Percentiles rank a stretch among this genome's conserved stretches.
phyloP scores from a whole-genome alignment of 164 flowering plant species.

The Umbellularia californica region DNA sequence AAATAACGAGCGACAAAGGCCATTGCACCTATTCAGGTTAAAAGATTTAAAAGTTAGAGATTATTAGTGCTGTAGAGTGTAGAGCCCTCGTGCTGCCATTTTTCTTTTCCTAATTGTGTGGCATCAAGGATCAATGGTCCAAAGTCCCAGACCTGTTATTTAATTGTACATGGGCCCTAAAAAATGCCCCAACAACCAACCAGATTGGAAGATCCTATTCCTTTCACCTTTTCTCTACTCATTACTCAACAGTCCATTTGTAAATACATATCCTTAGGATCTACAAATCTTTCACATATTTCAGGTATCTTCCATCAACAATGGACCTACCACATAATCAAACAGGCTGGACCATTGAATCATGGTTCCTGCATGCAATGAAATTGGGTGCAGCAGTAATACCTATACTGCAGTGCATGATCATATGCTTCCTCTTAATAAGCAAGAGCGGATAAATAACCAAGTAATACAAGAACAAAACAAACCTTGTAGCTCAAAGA shows the following conservation, averaged over 20 bases:
- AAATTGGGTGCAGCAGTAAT: no score
- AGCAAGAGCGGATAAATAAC: no score
- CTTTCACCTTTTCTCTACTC: no score
- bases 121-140: neutral
- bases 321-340: no score
- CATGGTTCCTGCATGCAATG: no score
- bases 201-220: neutral
- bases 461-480: neutral
- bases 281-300: no score
- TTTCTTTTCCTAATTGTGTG: neutral
- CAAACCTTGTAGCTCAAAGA: constrained; percentile 88
- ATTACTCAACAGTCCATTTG: no score
- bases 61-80: neutral
- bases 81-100: no score
- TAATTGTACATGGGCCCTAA: neutral
- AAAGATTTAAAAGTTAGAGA: constrained; percentile 4
- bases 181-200: neutral
- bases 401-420: neutral
- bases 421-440: neutral
- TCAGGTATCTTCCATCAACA: no score
- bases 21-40: constrained; percentile 57
- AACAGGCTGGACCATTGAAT: no score
- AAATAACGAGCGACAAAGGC: constrained; percentile 94
- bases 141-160: neutral
- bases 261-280: no score